Evolutionary conservation across 2,329 filamentous ascomycete species (phyloP), one percentile per base, ranked within the genome.

Genomic region (Macrophomina pseudophaseolina): DNA sequence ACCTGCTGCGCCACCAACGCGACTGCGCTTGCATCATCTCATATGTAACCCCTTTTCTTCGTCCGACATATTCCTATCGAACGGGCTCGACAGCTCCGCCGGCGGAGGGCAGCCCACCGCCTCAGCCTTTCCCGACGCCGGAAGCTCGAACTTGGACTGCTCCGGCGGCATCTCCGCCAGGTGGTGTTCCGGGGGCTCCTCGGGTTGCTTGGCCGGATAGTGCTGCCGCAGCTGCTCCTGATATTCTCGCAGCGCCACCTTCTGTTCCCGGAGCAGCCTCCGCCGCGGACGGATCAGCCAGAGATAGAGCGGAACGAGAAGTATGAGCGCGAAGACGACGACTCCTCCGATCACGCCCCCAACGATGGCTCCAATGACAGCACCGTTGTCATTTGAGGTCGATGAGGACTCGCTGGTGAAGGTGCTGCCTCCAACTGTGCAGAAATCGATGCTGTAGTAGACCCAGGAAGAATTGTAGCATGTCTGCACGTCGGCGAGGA

Each of bases 401-500:
- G 40, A 48, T 0, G 40, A 23, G 7, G 56, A 60, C 14, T 28
- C 7, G 12, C 42, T 16, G 18, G 18, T 53, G 14, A 71, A 71
- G 0, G 60, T 63, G 4, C 69, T 44, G 52, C 73, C 75, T 2
- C 69, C 67, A 3, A n/a, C 28, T 5, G 56, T 60, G 30, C 56
- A 60, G 2, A 5, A 46, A 38, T 75, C 72, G 28, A 75, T 72
- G 40, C 72, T 74, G 63, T 73, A 75, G 42, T 74, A 74, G 7
- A 68, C 64, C 72, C 73, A 75, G 5, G 71, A 70, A 2, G 72
- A 67, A 51, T 73, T 72, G 63, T 75, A 75, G 66, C 74, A 75
- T 9, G 64, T 69, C 4, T 69, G 71, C 11, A 73, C 56, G 8
- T 71, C 68, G 7, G 70, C 72, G 2, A 73, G 66, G 11, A 71